Evolutionary conservation across 768 basidiomycete genomes (phyloP).

Genomic region (Tylopilus plumbeoviolaceoides): DNA sequence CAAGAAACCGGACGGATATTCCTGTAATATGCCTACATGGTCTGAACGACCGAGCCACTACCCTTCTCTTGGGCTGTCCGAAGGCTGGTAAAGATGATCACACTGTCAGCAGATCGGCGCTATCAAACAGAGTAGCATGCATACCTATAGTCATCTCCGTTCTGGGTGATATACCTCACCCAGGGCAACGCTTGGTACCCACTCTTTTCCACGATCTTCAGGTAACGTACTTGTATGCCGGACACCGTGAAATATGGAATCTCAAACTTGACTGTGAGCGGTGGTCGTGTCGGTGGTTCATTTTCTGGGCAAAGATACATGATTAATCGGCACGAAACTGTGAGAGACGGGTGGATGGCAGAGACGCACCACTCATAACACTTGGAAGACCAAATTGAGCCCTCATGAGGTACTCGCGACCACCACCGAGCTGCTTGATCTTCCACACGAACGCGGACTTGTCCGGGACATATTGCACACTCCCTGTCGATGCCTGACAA

Average conservation of each 20-base stretch:
- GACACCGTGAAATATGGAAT: conserved; percentile 99
- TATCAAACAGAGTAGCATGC: conserved; percentile 9
- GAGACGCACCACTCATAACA: conserved; percentile 75
- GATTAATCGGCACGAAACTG: too few species aligned
- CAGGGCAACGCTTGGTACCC: conserved; percentile 96
- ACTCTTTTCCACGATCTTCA: conserved; percentile 98
- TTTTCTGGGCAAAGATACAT: too few species aligned
- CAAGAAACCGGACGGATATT: not conserved
- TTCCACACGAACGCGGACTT: conserved; percentile 99
- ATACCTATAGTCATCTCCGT: conserved; percentile 88
- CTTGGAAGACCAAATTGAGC: conserved; percentile 97
- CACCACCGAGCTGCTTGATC: conserved; percentile 96
- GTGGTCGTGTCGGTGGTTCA: conserved; percentile 72
- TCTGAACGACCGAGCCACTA: conserved; percentile 52
- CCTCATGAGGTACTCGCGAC: conserved; percentile 95
- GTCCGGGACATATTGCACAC: conserved; percentile 95
- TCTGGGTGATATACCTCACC: conserved; percentile 93
- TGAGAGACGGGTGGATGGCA: not conserved
- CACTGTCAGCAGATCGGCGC: not conserved
- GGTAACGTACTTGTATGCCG: conserved; percentile 94
- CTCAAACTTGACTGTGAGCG: conserved; percentile 96
- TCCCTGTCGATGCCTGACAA: conserved; percentile 83
- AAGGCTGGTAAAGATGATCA: conserved; percentile 33
- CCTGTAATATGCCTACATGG: conserved; percentile 6
- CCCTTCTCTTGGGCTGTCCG: conserved; percentile 75